A percentile compares a stretch with the other conserved stretches of the same genome.
Evolutionary conservation across 768 basidiomycete species (phyloP).

Genomic region (Agaricus subrufescens): DNA sequence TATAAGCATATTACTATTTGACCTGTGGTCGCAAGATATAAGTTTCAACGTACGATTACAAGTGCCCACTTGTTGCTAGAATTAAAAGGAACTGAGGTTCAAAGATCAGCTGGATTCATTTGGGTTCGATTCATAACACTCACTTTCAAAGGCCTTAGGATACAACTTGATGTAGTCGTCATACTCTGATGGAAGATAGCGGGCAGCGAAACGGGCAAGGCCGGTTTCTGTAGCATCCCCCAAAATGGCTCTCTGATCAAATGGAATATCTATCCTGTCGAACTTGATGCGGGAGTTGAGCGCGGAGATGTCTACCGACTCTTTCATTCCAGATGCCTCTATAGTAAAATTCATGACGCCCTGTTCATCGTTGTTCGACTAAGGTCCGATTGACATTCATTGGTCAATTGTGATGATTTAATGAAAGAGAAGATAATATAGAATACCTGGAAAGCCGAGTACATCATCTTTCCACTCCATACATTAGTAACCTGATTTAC

Average conservation of each 20-base stretch:
- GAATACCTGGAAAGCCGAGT: slow-evolving; percentile 54
- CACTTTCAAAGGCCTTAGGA: slow-evolving; percentile 60
- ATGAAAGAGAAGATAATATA: background rate
- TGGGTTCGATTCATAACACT: background rate
- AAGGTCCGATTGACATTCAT: background rate
- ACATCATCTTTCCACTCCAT: slow-evolving; percentile 62
- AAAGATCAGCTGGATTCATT: background rate
- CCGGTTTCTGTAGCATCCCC: slow-evolving; percentile 80
- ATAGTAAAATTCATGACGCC: slow-evolving; percentile 45
- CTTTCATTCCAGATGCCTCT: slow-evolving; percentile 53
- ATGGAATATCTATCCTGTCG: slow-evolving; percentile 57
- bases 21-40: background rate
- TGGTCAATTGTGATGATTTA: no score
- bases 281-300: slow-evolving; percentile 71
- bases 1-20: slow-evolving; percentile 15
- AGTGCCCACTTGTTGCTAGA: slow-evolving; percentile 73
- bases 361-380: slow-evolving; percentile 67
- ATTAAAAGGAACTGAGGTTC: slow-evolving; percentile 55
- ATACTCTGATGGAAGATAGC: slow-evolving; percentile 44
- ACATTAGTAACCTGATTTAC: slow-evolving; percentile 49
- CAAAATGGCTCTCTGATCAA: slow-evolving; percentile 55
- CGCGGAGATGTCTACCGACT: slow-evolving; percentile 59
- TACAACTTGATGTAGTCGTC: slow-evolving; percentile 45
- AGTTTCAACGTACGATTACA: slow-evolving; percentile 44
- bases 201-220: slow-evolving; percentile 61